Conservation (phyloP, 1,139 yeast species). For the Yamadazyma taylorii region DNA sequence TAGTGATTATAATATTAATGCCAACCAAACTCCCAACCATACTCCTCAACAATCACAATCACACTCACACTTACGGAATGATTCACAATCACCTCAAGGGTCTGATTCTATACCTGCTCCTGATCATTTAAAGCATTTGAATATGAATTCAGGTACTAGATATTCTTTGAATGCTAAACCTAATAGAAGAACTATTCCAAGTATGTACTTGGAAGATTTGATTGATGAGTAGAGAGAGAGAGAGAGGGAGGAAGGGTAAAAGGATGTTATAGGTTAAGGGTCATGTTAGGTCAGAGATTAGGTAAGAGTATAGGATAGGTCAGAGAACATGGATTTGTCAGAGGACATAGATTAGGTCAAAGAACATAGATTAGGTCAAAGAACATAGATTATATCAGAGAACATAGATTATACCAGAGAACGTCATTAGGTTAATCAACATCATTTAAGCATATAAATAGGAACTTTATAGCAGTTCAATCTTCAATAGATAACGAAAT, state of each 20-base stretch:
- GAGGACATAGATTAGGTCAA: too few relatives aligned
- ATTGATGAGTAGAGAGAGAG: constrained; percentile 32
- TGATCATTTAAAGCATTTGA: constrained; percentile 16
- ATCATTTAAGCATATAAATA: too few relatives aligned
- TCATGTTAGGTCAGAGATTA: not conserved
- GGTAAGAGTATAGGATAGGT: too few relatives aligned
- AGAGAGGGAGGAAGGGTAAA: not conserved
- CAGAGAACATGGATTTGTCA: too few relatives aligned
- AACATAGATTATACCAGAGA: too few relatives aligned
- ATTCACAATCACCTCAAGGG: constrained; percentile 5
- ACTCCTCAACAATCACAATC: constrained; percentile 11
- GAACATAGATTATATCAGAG: too few relatives aligned
- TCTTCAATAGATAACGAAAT: too few relatives aligned
- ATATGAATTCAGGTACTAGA: constrained; percentile 10
- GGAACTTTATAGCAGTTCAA: too few relatives aligned
- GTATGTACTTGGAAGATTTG: constrained; percentile 58
- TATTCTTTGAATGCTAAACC: constrained; percentile 10
- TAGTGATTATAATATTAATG: constrained; percentile 33
- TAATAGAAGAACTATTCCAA: constrained; percentile 47
- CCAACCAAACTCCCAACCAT: not conserved
- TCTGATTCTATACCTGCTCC: constrained; percentile 9
- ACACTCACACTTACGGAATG: too few relatives aligned
- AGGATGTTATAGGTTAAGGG: too few relatives aligned
- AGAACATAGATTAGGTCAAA: too few relatives aligned
- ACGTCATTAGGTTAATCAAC: too few relatives aligned